Base-by-base conservation (phyloP, 441 rosid species). In the Mallotus repandus region DNA sequence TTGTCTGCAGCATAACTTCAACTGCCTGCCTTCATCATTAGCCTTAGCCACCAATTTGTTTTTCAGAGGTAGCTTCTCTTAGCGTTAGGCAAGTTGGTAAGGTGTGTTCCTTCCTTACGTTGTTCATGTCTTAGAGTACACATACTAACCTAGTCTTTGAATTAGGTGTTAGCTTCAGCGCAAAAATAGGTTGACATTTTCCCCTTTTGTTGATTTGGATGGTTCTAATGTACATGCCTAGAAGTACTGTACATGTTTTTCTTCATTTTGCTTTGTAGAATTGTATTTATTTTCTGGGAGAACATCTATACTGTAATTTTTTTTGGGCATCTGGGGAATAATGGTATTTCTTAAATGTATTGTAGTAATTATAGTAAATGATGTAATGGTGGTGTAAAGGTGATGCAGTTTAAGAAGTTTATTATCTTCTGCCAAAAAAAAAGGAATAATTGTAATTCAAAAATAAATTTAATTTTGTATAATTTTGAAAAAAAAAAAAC, bases 81-180 rank as follows among this genome's bases (percentile, higher is more conserved):
- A 1, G 22, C 1, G 15, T n/a, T 67, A 52, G 29, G 49, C 70
- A 67, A 53, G 29, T 67, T 52, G 70, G 70, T 29, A 67, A 67
- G 43, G 46, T 9, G 15, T 35, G 29, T 4, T 29, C 32, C 32
- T 29, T 65, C 69, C 50, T 43, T 41, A 22, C 21, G 55, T 48
- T 65, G 55, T 10, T 25, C 14, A 50, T 9, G 16, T 29, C 32
- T 29, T 29, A 15, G 25, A 16, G 49, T 66, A n/a, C 15, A 22
- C 38, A 29, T 22, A 25, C 35, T 29, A 66, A 49, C 57, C 57
- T 49, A 66, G 45, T 66, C 21, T 66, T 49, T 35, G 38, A 56
- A 45, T 29, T 46, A 45, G 32, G 9, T 6, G 9, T 6, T 45
- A 25, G 53, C 68, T 65, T 46, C 8, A 25, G 43, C 41, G 49